These are phyloP conservation scores for Microdochium bolleyi DNA, from an alignment of 2,329 filamentous ascomycete genomes.

Conservation along the genomic window DNA sequence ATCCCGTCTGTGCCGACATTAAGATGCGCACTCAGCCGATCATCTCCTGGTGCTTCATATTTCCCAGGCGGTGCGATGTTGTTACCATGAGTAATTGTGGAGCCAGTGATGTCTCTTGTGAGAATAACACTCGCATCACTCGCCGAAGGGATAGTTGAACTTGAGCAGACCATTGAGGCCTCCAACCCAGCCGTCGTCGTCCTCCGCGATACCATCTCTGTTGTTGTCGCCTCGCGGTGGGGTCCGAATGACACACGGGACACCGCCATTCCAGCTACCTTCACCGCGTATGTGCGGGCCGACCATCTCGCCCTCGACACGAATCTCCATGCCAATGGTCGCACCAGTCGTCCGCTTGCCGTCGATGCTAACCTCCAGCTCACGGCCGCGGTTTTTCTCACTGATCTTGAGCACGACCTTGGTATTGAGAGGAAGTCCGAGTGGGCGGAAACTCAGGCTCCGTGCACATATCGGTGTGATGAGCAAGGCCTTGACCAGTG, in stretches of 20 bases:
- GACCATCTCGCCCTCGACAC: conserved; percentile 81
- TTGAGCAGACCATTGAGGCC: conserved; percentile 89
- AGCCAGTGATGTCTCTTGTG: too few species aligned
- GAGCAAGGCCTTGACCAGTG: conserved; percentile 78
- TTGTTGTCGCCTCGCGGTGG: conserved; percentile 31
- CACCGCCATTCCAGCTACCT: conserved; percentile 61
- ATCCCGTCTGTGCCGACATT: too few species aligned
- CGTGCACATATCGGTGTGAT: conserved; percentile 92
- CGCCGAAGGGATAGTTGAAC: conserved; percentile 95
- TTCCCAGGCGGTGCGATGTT: too few species aligned
- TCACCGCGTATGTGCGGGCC: conserved; percentile 30
- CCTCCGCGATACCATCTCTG: conserved; percentile 34
- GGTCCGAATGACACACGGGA: conserved; percentile 80
- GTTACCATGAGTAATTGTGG: too few species aligned
- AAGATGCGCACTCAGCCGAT: too few species aligned
- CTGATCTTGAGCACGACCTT: conserved; percentile 77
- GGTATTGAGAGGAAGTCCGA: conserved; percentile 82
- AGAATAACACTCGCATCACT: conserved; percentile 17
- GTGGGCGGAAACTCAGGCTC: conserved; percentile 82
- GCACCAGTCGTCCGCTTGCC: conserved; percentile 63
- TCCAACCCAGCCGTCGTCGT: conserved; percentile 93
- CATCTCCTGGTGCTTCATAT: too few species aligned
- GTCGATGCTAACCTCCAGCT: conserved; percentile 74
- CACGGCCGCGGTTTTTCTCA: conserved; percentile 67
- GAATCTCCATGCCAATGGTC: conserved; percentile 71